Base-by-base conservation (phyloP, 2,329 filamentous ascomycete genomes). In the Stachybotrys chartarum region DNA sequence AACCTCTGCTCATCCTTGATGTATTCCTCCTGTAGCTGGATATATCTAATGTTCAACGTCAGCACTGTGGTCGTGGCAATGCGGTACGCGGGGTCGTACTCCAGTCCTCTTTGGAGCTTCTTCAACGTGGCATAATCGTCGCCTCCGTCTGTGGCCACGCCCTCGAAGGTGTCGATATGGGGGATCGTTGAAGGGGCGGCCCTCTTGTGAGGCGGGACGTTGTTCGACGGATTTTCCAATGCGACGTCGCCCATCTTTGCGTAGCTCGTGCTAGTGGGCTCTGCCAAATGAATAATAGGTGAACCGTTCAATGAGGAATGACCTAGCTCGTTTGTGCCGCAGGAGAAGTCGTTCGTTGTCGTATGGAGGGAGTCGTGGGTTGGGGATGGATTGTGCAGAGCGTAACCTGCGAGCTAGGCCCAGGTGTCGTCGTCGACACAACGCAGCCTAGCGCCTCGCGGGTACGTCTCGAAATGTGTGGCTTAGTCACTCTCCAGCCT, bases 1-100 rank as follows among this genome's bases (percentile, higher is more conserved):
- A 75, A 89, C 88, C 90, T 87, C 78, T 99, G 94, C 80, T 99
- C 94, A 84, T 99, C 94, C 79, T 99, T 99, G 85, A 99, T 99
- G 75, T 99, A 99, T 73, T 99, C 94, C 76, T 99, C 94, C 77
- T 99, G 94, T 65, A 99, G 82, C 75, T 97, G 91, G 71, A 97
- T 96, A 74, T 96, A 90, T 72, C 87, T 91, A 64, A 55, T 39
- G 55, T 60, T 60, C 74, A 68, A 47, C 35, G 53, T 55, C 57
- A 60, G 61, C 48, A 63, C 57, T 51, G 47, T 24, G 54, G 57
- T 16, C 49, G 30, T 39, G 24, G 53, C 45, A 35, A 46, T 6
- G 30, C 3, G 35, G 50, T n/a, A 7, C 44, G 44, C 30, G 24
- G 54, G 54, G 18, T 44, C 84, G 65, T 82, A 97, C 86, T 99